Evolutionary conservation across 805 yeast genomes (phyloP).

Genomic region (Cephaloascus fragrans): DNA sequence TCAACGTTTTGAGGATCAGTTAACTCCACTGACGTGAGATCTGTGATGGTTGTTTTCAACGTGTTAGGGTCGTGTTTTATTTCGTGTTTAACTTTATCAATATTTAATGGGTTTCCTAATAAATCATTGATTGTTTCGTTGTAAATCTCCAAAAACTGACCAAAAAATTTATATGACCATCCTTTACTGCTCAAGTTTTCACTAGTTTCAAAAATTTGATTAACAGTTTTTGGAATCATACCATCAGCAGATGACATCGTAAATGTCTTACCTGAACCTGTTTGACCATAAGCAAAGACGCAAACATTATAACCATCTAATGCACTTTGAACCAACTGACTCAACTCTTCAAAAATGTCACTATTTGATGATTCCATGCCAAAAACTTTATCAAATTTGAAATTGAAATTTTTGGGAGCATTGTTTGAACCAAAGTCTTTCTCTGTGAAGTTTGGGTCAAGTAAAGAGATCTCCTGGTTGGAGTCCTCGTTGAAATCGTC

Average conservation of each 20-base stretch:
- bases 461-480: conserved; percentile 21
- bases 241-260: conserved; percentile 82
- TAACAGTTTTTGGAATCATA: conserved; percentile 68
- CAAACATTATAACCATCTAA: conserved; percentile 88
- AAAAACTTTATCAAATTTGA: conserved; percentile 76
- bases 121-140: conserved; percentile 76
- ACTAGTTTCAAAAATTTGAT: conserved; percentile 56
- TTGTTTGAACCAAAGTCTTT: not conserved
- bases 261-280: conserved; percentile 89
- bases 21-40: conserved; percentile 41
- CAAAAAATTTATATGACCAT: conserved; percentile 53
- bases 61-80: conserved; percentile 57
- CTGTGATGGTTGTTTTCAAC: conserved; percentile 51
- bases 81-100: conserved; percentile 37
- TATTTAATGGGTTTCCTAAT: conserved; percentile 18
- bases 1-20: conserved; percentile 33
- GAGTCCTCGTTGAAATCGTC: conserved; percentile 22
- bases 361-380: conserved; percentile 39
- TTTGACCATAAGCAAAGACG: conserved; percentile 95
- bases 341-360: conserved; percentile 72
- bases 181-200: conserved; percentile 38
- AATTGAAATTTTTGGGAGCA: conserved; percentile 20
- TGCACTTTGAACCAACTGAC: conserved; percentile 78
- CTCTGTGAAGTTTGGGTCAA: conserved; percentile 2
- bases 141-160: conserved; percentile 84